Evolutionary conservation across 129 eudicot genomes (phyloP), one percentile per base, ranked within the genome.

Genomic region (Oenanthe sinensis): DNA sequence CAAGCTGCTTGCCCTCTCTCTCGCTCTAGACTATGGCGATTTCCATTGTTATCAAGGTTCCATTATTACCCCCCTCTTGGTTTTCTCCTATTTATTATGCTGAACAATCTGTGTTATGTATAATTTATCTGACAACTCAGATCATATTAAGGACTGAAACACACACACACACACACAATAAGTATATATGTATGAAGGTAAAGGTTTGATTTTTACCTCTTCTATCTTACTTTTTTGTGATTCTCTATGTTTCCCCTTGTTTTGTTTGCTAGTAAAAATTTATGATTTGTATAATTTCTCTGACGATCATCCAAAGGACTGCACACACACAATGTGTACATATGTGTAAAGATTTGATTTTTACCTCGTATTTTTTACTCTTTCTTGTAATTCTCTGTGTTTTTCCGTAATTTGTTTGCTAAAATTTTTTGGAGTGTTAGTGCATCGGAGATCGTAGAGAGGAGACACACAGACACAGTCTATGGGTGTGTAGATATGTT

Each of bases 41-140:
- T 45, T 33, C 82, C 62, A 39, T 86, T 6, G 89, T 88, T 50
- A 77, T 88, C 82, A 88, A 88, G 92, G 92, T 88, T 73, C 48
- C 33, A 9, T 60, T 10, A n/a, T 60, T 24, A 60, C 68, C 68
- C 68, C 67, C 2, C 3, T 52, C 17, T 58, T 55, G 1, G 4
- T 12, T 9, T 49, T 16, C 7, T 49, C 52, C 4, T 48, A 2
- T 12, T 48, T 14, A 12, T 16, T 48, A 12, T 14, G 52, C 5
- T 13, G 0, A 13, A 33, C 0, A 33, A 33, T 33, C 36, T 39
- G 3, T 39, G 42, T 0, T 39, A 2, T 48, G 52, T 48, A 48
- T 48, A 48, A 48, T 48, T 48, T 14, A 48, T 48, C 52, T 48
- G 2, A 39, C 1, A 39, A 39, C 42, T 39, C 42, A 48, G 52